phyloP scores from a whole-genome alignment of 2,329 filamentous ascomycete genomes.

The Colletotrichum sp. region DNA sequence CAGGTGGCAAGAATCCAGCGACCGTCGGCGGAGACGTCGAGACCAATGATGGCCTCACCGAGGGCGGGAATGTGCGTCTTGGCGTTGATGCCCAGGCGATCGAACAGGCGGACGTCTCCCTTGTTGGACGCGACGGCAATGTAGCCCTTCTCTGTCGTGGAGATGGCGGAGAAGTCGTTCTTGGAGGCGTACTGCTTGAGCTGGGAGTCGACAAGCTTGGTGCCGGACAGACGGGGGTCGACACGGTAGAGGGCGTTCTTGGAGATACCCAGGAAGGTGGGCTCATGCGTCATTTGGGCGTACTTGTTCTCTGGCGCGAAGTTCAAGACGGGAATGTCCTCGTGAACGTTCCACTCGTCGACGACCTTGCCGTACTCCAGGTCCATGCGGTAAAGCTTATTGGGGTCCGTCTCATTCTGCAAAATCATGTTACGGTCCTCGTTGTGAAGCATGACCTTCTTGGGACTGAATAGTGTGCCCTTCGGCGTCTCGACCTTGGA shows the following conservation, averaged over 20 bases:
- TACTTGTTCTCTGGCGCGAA: slow-evolving; percentile 99
- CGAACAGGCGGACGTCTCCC: slow-evolving; percentile 95
- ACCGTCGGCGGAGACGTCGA: slow-evolving; percentile 94
- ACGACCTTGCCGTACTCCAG: slow-evolving; percentile 97
- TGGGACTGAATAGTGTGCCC: slow-evolving; percentile 88
- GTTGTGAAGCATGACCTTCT: slow-evolving; percentile 95
- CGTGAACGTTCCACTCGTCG: slow-evolving; percentile 98
- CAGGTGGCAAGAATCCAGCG: slow-evolving; percentile 96
- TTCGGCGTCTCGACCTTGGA: slow-evolving; percentile 91
- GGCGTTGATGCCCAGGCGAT: slow-evolving; percentile 93
- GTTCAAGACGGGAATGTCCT: slow-evolving; percentile 89
- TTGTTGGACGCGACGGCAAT: slow-evolving; percentile 98
- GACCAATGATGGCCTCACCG: slow-evolving; percentile 90
- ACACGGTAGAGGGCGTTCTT: slow-evolving; percentile 92
- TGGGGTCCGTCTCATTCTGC: slow-evolving; percentile 82
- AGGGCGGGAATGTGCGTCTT: slow-evolving; percentile 97
- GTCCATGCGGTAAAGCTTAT: slow-evolving; percentile 96
- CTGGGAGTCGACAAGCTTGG: slow-evolving; percentile 91
- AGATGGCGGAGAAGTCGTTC: slow-evolving; percentile 94
- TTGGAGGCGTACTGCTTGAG: slow-evolving; percentile 97
- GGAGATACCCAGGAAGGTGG: slow-evolving; percentile 93
- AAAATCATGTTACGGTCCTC: slow-evolving; percentile 90
- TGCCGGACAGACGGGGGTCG: slow-evolving; percentile 86
- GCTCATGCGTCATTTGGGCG: slow-evolving; percentile 92
- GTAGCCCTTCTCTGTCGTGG: slow-evolving; percentile 95